Base-by-base conservation (phyloP, 2,329 filamentous ascomycete genomes). In the Sclerotinia sclerotiorum region DNA sequence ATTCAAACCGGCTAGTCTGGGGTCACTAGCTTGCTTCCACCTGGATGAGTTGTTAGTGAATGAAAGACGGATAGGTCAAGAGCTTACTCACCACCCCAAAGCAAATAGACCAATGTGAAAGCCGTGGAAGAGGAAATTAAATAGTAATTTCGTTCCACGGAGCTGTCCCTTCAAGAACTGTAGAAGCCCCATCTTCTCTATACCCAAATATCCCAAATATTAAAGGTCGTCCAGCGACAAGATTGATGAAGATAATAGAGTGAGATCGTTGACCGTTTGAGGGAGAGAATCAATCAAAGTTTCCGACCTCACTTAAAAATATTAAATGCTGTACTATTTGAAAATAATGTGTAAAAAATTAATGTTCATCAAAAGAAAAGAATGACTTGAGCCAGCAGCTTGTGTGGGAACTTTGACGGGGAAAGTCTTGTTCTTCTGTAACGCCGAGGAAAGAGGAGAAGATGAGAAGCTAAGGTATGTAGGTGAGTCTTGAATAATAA, bases 71-170 rank as follows among this genome's bases (percentile, higher is more conserved):
- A 39, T 48, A 27, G 21, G 24, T 44, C 42, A 35, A 27, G 42
- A 21, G 35, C 5, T 32, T 60, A 73, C 90, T 77, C 84, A 96
- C 93, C 93, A 97, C 85, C 93, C 93, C 75, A 88, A 86, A 54
- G 85, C 90, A 78, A 97, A 97, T n/a, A 96, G 79, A 32, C 84
- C 89, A 79, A 88, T 88, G 77, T 97, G 93, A 54, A 92, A 81
- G 4, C 84, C 85, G 88, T 93, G 94, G 78, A 96, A 97, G 63
- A 95, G 79, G 72, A 92, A 74, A 78, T 96, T 90, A 79, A 96
- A 97, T 60, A 90, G 69, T 68, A 97, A 78, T 79, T 96, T 97
- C 65, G 84, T 82, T 21, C 85, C 80, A 66, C 87, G 88, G 70
- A 94, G 85, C 80, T 93, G 88, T 79, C 88, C 87, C 79, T 82